phyloP scores from a whole-genome alignment of 768 basidiomycete genomes.

The button mushroom (Agaricus bisporus) region DNA sequence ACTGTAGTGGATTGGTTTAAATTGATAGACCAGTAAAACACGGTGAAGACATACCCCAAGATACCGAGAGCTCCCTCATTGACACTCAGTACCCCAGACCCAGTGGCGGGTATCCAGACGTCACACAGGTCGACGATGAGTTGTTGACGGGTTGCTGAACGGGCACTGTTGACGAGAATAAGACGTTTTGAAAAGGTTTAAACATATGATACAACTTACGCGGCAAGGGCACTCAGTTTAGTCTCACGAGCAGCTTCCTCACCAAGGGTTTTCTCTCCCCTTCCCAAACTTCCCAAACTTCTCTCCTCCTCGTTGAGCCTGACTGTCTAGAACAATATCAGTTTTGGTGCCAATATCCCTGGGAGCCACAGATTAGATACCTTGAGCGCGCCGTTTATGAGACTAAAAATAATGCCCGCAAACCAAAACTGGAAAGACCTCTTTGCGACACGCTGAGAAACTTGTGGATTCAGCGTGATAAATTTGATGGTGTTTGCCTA shows the following conservation, averaged over 20 bases:
- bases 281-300: slow-evolving; percentile 37
- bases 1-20: slow-evolving; percentile 28
- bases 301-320: slow-evolving; percentile 58
- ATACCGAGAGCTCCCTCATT: slow-evolving; percentile 85
- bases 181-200: not conserved
- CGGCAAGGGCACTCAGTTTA: slow-evolving; percentile 49
- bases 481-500: slow-evolving; percentile 68
- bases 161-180: slow-evolving; percentile 37
- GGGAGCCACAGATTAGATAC: slow-evolving; percentile 24
- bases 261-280: slow-evolving; percentile 65
- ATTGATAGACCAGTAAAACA: not conserved
- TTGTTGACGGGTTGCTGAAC: slow-evolving; percentile 66
- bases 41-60: slow-evolving; percentile 54
- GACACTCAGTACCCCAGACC: slow-evolving; percentile 64
- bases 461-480: slow-evolving; percentile 52
- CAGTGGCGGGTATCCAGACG: slow-evolving; percentile 84
- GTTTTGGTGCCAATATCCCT: not conserved
- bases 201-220: slow-evolving; percentile 30
- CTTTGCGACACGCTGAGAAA: slow-evolving; percentile 53
- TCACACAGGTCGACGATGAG: slow-evolving; percentile 83
- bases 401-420: slow-evolving; percentile 76
- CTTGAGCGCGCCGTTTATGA: slow-evolving; percentile 66
- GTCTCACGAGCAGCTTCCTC: slow-evolving; percentile 61
- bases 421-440: slow-evolving; percentile 84
- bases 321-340: slow-evolving; percentile 35